Evolutionary conservation across 768 basidiomycete species (phyloP).

Genomic region (Fomitopsis serialis): DNA sequence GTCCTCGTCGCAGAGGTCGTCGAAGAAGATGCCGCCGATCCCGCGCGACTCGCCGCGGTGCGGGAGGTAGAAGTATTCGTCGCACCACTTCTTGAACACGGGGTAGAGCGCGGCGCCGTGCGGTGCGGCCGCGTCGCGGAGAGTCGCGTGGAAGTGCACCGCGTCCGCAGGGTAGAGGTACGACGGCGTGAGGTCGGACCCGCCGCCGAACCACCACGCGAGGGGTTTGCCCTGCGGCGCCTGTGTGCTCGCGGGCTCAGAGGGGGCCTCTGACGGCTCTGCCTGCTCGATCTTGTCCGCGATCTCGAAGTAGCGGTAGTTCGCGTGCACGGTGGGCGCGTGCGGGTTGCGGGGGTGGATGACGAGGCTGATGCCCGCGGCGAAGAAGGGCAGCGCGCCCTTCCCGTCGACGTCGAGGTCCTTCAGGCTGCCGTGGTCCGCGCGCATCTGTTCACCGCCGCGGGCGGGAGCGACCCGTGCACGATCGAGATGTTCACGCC

Average conservation of each 20-base stretch:
- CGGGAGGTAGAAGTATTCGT: slow-evolving; percentile 92
- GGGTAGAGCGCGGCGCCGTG: slow-evolving; percentile 68
- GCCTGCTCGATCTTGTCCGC: slow-evolving; percentile 39
- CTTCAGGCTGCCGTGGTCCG: slow-evolving; percentile 78
- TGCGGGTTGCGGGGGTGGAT: slow-evolving; percentile 93
- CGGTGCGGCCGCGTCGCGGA: slow-evolving; percentile 71
- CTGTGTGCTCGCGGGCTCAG: slow-evolving; percentile 26
- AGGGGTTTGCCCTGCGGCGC: slow-evolving; percentile 45
- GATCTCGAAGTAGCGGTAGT: slow-evolving; percentile 97
- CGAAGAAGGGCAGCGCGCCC: slow-evolving; percentile 83
- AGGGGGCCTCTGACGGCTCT: slow-evolving; percentile 17
- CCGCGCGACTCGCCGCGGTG: slow-evolving; percentile 86
- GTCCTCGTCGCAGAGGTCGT: slow-evolving; percentile 70
- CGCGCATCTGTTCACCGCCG: slow-evolving; percentile 94
- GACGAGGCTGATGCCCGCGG: slow-evolving; percentile 87
- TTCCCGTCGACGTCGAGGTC: slow-evolving; percentile 46
- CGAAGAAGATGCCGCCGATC: slow-evolving; percentile 94
- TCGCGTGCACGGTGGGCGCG: slow-evolving; percentile 91
- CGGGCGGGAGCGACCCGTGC: slow-evolving; percentile 80
- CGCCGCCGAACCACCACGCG: slow-evolving; percentile 99
- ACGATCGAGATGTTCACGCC: slow-evolving; percentile 95
- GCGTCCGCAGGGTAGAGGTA: slow-evolving; percentile 90
- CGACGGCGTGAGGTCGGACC: slow-evolving; percentile 89
- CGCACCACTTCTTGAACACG: slow-evolving; percentile 92
- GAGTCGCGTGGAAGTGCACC: slow-evolving; percentile 74